A percentile compares a stretch with the other conserved stretches of the same genome.
phyloP scores from a whole-genome alignment of 2,329 filamentous ascomycete species.

The Colletotrichum eleusines region DNA sequence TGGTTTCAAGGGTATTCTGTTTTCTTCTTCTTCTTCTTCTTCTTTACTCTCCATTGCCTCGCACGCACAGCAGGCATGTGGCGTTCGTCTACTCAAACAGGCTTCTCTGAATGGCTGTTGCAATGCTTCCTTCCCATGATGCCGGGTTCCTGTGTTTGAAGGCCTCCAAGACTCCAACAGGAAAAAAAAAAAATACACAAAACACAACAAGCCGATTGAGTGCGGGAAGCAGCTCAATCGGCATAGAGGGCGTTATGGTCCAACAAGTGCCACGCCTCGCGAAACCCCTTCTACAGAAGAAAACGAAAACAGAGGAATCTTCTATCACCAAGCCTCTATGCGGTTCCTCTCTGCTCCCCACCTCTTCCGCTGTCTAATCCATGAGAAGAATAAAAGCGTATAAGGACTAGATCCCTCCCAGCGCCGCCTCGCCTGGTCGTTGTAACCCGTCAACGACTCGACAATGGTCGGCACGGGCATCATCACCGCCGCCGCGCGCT shows the following conservation, averaged over 20 bases:
- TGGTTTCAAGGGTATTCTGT: conserved; percentile 33
- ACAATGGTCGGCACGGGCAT: conserved; percentile 14
- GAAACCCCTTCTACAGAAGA: background rate
- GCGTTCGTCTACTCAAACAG: conserved; percentile 37
- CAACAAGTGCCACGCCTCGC: background rate
- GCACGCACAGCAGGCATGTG: conserved; percentile 11
- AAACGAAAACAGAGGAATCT: background rate
- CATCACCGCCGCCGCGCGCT: conserved; percentile 1
- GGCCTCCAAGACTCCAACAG: conserved; percentile 1
- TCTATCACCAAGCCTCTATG: conserved; percentile 10
- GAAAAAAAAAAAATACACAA: background rate
- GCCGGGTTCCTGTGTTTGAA: conserved; percentile 21
- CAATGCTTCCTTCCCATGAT: conserved; percentile 31
- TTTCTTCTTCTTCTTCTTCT: background rate
- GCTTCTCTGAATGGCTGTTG: conserved; percentile 29
- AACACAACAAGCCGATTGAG: conserved; percentile 2
- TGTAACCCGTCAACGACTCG: conserved; percentile 6
- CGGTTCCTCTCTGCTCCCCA: background rate
- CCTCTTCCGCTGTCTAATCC: conserved; percentile 10
- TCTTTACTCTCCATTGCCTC: conserved; percentile 11
- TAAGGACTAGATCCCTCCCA: background rate
- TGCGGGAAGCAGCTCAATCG: conserved; percentile 6
- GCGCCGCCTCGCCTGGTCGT: conserved; percentile 5
- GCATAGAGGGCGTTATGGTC: background rate
- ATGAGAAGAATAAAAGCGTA: conserved; percentile 5